Evolutionary conservation across 2,329 filamentous ascomycete genomes (phyloP).

Genomic region (Paecilomyces variotii): DNA sequence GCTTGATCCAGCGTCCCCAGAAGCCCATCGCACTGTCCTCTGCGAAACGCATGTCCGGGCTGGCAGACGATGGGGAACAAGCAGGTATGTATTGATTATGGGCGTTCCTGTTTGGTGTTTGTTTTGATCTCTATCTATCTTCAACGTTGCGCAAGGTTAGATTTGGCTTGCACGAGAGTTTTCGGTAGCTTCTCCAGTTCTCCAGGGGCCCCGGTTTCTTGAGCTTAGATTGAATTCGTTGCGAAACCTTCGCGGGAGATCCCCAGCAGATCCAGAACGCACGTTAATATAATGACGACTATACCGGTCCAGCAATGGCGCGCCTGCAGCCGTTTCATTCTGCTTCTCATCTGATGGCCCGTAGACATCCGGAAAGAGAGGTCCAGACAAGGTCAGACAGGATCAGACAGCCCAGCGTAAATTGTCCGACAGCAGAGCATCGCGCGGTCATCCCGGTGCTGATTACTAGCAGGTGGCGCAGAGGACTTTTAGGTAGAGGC

Average conservation of each 20-base stretch:
- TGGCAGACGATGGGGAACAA: neutral
- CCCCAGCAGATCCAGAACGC: neutral
- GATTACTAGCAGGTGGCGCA: neutral
- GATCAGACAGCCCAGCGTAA: neutral
- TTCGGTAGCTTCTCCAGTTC: neutral
- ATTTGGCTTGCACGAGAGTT: neutral
- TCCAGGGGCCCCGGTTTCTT: constrained; percentile 1
- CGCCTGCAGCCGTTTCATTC: neutral
- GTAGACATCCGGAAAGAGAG: neutral
- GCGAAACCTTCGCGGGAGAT: constrained; percentile 1
- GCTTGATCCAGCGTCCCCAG: neutral
- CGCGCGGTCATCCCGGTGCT: neutral
- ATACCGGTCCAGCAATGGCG: neutral
- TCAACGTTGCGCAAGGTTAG: neutral
- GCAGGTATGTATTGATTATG: neutral
- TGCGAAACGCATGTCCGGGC: neutral
- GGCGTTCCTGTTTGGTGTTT: neutral
- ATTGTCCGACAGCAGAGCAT: neutral
- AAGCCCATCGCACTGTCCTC: neutral
- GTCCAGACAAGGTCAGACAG: too few species aligned
- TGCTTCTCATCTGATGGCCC: neutral
- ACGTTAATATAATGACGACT: neutral
- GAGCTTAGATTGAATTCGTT: neutral
- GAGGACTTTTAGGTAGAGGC: neutral
- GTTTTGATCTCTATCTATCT: neutral